phyloP scores from a whole-genome alignment of 768 basidiomycete genomes.

The Rhodocollybia butyracea region DNA sequence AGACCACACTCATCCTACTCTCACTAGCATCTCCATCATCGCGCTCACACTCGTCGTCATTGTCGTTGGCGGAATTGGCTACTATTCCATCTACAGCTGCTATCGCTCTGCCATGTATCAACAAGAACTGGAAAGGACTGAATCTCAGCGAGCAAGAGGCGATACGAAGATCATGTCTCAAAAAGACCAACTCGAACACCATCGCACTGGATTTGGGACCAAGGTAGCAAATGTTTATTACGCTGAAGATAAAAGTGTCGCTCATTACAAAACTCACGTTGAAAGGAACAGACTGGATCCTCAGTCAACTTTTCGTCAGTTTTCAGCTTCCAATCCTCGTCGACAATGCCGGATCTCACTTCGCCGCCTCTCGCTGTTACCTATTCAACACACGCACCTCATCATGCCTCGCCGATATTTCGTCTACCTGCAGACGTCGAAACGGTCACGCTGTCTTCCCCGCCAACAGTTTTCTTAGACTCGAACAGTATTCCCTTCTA shows the following conservation, averaged over 20 bases:
- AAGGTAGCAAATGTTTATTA: not conserved
- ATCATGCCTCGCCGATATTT: not conserved
- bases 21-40: not conserved
- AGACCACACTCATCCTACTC: not conserved
- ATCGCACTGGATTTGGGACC: not conserved
- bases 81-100: slow-evolving; percentile 3
- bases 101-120: not conserved
- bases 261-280: too few species aligned
- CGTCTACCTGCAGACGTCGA: not conserved
- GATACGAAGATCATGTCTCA: not conserved
- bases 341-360: not conserved
- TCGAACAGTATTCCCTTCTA: not conserved
- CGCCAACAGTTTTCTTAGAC: not conserved
- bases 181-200: not conserved
- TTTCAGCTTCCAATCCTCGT: not conserved
- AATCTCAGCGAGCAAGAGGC: not conserved
- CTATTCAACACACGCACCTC: not conserved
- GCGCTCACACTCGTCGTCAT: not conserved
- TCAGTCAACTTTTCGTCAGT: not conserved
- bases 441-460: not conserved
- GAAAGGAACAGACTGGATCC: too few species aligned
- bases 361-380: not conserved
- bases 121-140: not conserved
- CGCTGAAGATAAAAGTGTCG: too few species aligned
- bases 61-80: not conserved